Conservation (phyloP, 2,329 filamentous ascomycete species). For the Penicillium capsulatum region DNA sequence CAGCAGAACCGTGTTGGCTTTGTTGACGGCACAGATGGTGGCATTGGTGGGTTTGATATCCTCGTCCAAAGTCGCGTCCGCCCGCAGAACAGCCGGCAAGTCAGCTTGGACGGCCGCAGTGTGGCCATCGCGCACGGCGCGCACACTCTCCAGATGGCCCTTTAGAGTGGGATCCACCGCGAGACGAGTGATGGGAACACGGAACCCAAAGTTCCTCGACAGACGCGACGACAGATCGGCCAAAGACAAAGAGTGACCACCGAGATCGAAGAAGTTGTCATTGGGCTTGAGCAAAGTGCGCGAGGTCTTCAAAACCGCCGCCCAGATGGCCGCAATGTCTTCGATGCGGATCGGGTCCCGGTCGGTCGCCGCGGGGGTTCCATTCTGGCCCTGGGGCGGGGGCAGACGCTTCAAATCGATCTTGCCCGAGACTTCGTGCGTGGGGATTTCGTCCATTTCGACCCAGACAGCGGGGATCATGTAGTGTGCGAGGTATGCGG, state of each 20-base stretch:
- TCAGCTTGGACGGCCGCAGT: constrained; percentile 72
- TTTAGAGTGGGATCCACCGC: constrained; percentile 67
- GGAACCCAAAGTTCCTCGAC: constrained; percentile 66
- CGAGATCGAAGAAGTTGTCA: constrained; percentile 76
- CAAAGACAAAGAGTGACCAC: constrained; percentile 73
- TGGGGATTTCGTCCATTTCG: constrained; percentile 65
- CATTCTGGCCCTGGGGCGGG: constrained; percentile 53
- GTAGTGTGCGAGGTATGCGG: constrained; percentile 68
- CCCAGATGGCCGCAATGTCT: constrained; percentile 68
- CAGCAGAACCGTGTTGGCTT: constrained; percentile 65
- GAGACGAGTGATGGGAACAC: constrained; percentile 65
- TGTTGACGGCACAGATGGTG: constrained; percentile 56
- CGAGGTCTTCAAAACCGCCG: constrained; percentile 63
- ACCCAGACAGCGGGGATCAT: constrained; percentile 81
- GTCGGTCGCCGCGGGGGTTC: constrained; percentile 45
- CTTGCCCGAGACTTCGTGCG: constrained; percentile 75
- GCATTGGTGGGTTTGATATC: constrained; percentile 60
- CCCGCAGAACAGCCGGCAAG: constrained; percentile 63
- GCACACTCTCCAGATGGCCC: constrained; percentile 68
- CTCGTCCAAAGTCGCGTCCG: constrained; percentile 63
- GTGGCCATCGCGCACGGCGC: constrained; percentile 65
- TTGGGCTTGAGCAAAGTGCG: constrained; percentile 59
- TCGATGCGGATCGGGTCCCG: constrained; percentile 64
- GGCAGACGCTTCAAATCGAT: constrained; percentile 69
- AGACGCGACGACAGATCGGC: constrained; percentile 70